A percentile compares a stretch with the other conserved stretches of the same genome.
Evolutionary conservation across 441 rosid genomes (phyloP).

Genomic region (Gossypium lobatum): DNA sequence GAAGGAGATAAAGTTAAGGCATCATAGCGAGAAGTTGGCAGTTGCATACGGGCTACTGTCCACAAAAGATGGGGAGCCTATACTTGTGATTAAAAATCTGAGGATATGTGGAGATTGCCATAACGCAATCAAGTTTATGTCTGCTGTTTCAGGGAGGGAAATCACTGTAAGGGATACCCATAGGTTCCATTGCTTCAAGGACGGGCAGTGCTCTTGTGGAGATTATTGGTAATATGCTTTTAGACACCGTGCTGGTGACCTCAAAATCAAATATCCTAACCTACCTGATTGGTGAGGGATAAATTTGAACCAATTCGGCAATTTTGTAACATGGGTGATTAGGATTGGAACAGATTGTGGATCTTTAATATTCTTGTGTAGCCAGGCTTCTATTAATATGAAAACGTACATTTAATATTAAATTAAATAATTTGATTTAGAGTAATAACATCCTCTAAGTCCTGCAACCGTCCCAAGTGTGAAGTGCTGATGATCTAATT

Average conservation of each 20-base stretch:
- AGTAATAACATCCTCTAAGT: too few relatives aligned
- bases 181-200: conserved; percentile 70
- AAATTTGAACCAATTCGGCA: neutral
- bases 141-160: conserved; percentile 46
- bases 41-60: conserved; percentile 80
- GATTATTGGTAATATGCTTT: conserved; percentile 59
- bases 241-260: neutral
- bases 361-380: too few relatives aligned
- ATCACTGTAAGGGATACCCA: conserved; percentile 67
- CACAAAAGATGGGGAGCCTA: conserved; percentile 49
- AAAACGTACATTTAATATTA: too few relatives aligned
- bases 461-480: too few relatives aligned
- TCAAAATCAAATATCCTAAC: neutral
- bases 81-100: conserved; percentile 71
- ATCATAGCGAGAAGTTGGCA: conserved; percentile 84
- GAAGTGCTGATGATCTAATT: too few relatives aligned
- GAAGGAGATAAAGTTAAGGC: conserved; percentile 52
- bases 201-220: conserved; percentile 67
- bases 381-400: too few relatives aligned
- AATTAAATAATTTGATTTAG: too few relatives aligned
- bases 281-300: neutral
- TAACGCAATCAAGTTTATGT: conserved; percentile 64
- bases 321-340: neutral
- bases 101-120: conserved; percentile 90
- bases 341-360: too few relatives aligned